phyloP scores from a whole-genome alignment of 2,329 filamentous ascomycete genomes.

The Neocucurbitaria cava region DNA sequence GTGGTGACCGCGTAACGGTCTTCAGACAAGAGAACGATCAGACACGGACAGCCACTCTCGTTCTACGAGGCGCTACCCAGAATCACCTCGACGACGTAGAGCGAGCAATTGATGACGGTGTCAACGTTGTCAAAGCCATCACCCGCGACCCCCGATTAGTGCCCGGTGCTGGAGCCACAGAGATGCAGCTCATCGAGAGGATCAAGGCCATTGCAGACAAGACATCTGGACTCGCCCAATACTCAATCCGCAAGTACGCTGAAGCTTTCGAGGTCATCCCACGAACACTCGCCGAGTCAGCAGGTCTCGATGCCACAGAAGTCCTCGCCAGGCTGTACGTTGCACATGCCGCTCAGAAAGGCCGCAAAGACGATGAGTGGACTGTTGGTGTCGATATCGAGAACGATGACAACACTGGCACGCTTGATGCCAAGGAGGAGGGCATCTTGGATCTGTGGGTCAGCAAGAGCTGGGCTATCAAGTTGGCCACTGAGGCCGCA shows the following conservation, averaged over 20 bases:
- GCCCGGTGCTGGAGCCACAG: slow-evolving; percentile 91
- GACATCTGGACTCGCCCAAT: slow-evolving; percentile 90
- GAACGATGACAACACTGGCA: slow-evolving; percentile 81
- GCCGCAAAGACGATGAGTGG: slow-evolving; percentile 74
- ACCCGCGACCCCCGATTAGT: slow-evolving; percentile 91
- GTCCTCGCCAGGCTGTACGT: slow-evolving; percentile 91
- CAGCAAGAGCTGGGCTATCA: slow-evolving; percentile 95
- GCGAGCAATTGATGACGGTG: slow-evolving; percentile 94
- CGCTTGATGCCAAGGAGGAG: slow-evolving; percentile 82
- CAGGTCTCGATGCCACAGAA: slow-evolving; percentile 96
- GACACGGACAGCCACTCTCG: slow-evolving; percentile 91
- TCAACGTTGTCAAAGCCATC: slow-evolving; percentile 98
- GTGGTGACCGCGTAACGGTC: slow-evolving; percentile 95
- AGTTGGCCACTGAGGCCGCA: slow-evolving; percentile 92
- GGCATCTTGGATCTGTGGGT: slow-evolving; percentile 92
- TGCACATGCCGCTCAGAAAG: slow-evolving; percentile 72
- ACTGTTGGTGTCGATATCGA: slow-evolving; percentile 94
- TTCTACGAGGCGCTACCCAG: slow-evolving; percentile 93
- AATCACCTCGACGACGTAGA: slow-evolving; percentile 98
- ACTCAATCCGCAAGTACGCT: slow-evolving; percentile 96
- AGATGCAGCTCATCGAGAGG: slow-evolving; percentile 91
- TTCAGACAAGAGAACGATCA: slow-evolving; percentile 95
- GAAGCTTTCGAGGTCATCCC: slow-evolving; percentile 73
- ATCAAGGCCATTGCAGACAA: slow-evolving; percentile 90
- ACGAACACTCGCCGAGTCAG: slow-evolving; percentile 90